Evolutionary conservation across 1,139 yeast genomes (phyloP).

Genomic region (Yamadazyma oceani): DNA sequence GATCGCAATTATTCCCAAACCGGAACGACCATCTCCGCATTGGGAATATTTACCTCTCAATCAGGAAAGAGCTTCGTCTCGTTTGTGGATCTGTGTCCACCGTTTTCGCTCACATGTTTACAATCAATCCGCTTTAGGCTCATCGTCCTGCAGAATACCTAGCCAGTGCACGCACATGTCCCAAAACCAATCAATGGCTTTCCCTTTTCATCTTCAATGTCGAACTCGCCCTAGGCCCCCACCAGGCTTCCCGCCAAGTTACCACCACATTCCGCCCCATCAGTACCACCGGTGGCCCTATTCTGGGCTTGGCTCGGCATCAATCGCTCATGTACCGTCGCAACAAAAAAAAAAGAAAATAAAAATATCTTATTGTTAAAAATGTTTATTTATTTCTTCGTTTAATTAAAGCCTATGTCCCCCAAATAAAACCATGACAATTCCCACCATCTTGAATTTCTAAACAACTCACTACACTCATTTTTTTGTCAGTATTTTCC

Average conservation of each 20-base stretch:
- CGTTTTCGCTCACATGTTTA: slow-evolving; percentile 2
- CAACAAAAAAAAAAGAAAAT: no score
- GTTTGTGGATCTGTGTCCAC: not conserved
- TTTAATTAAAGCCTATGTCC: slow-evolving; percentile 1
- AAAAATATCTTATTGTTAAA: not conserved
- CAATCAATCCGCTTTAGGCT: not conserved
- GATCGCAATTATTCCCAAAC: not conserved
- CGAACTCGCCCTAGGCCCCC: no score
- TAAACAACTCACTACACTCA: slow-evolving; percentile 1
- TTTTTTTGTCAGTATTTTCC: not conserved
- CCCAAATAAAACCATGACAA: slow-evolving; percentile 6
- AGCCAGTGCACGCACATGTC: no score
- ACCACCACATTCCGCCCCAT: no score
- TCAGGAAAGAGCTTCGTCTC: not conserved
- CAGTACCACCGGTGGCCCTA: no score
- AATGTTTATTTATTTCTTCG: slow-evolving; percentile 3
- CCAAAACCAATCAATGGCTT: no score
- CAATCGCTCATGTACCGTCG: no score
- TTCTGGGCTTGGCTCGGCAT: no score
- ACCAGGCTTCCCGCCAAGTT: no score
- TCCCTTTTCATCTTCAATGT: no score
- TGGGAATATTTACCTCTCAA: slow-evolving; percentile 1
- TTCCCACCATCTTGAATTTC: slow-evolving; percentile 4
- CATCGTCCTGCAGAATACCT: not conserved
- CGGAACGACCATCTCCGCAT: not conserved